A percentile compares a stretch with the other conserved stretches of the same genome.
Evolutionary conservation across 768 basidiomycete genomes (phyloP).

Genomic region (Dioszegia crocea): DNA sequence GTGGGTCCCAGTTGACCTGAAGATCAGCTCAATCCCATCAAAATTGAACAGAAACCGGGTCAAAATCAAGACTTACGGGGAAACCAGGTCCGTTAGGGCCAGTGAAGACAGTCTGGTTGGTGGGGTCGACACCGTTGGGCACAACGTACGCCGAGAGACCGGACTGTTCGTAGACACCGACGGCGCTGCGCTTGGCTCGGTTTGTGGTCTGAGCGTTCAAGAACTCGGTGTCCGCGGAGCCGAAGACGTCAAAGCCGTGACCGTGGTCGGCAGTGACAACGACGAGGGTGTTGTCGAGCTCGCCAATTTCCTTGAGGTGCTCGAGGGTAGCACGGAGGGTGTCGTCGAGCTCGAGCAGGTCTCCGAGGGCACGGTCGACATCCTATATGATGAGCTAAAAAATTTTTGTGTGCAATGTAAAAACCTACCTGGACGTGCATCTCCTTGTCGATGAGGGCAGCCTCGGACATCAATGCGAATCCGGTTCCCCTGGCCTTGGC

Average conservation of each 20-base stretch:
- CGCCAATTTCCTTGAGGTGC: slow-evolving; percentile 48
- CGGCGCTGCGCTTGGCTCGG: slow-evolving; percentile 46
- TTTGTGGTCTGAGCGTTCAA: slow-evolving; percentile 38
- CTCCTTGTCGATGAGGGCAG: slow-evolving; percentile 44
- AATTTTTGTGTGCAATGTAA: not conserved
- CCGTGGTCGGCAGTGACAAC: slow-evolving; percentile 50
- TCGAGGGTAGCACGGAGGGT: slow-evolving; percentile 46
- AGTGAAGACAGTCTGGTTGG: slow-evolving; percentile 41
- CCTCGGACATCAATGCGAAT: slow-evolving; percentile 51
- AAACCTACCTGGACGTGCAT: slow-evolving; percentile 42
- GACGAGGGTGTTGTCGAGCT: slow-evolving; percentile 50
- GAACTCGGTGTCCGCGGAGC: slow-evolving; percentile 48
- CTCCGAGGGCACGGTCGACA: slow-evolving; percentile 50
- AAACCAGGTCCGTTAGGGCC: slow-evolving; percentile 41
- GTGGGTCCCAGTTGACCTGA: slow-evolving; percentile 47
- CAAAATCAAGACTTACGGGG: slow-evolving; percentile 33
- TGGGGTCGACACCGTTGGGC: slow-evolving; percentile 26
- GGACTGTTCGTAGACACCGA: slow-evolving; percentile 48
- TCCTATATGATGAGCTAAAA: slow-evolving; percentile 13
- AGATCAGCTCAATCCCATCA: not conserved
- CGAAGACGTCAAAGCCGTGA: slow-evolving; percentile 48
- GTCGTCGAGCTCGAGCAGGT: slow-evolving; percentile 52
- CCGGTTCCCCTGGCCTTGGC: slow-evolving; percentile 42
- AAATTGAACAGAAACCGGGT: not conserved
- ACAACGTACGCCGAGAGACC: slow-evolving; percentile 51